These are phyloP conservation scores for Begonia loranthoides DNA, from an alignment of 306 rosid species.

Conservation along the genomic window DNA sequence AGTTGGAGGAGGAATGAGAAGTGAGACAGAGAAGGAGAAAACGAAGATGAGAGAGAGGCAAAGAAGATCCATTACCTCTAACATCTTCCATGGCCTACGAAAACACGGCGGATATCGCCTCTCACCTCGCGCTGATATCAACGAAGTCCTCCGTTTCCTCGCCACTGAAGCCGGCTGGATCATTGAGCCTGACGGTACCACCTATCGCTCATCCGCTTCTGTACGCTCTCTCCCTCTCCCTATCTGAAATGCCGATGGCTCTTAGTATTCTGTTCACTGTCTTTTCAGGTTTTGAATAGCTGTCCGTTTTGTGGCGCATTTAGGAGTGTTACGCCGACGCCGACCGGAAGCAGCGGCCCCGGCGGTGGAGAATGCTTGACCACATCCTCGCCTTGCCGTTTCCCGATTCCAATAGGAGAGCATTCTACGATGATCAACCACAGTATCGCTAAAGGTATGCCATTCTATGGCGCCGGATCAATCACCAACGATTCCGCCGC, in stretches of 20 bases:
- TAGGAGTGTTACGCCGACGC: slow-evolving; percentile 15
- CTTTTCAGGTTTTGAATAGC: slow-evolving; percentile 17
- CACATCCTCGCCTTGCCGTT: slow-evolving; percentile 16
- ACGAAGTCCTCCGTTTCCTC: slow-evolving; percentile 38
- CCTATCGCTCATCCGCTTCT: slow-evolving; percentile 21
- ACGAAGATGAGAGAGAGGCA: slow-evolving; percentile 43
- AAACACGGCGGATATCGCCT: slow-evolving; percentile 40
- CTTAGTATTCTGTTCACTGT: background rate
- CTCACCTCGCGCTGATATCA: slow-evolving; percentile 34
- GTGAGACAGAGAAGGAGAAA: slow-evolving; percentile 35
- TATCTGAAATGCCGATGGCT: background rate
- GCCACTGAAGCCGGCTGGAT: slow-evolving; percentile 41
- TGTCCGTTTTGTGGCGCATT: slow-evolving; percentile 28
- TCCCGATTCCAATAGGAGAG: slow-evolving; percentile 3
- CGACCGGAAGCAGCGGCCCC: slow-evolving; percentile 12
- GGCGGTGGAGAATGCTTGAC: slow-evolving; percentile 25
- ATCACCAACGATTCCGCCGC: slow-evolving; percentile 7
- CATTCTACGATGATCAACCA: background rate
- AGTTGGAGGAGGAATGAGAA: slow-evolving; percentile 16
- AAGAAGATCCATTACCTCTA: slow-evolving; percentile 40
- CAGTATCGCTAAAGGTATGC: background rate
- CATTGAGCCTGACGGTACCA: slow-evolving; percentile 33
- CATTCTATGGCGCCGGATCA: too few relatives aligned
- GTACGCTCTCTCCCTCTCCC: background rate
- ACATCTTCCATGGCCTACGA: slow-evolving; percentile 36